Percentiles rank a stretch among this genome's conserved stretches.
These are phyloP conservation scores for Nicotiana sylvestris DNA, from an alignment of 257 asterid species.

Conservation along the genomic window DNA sequence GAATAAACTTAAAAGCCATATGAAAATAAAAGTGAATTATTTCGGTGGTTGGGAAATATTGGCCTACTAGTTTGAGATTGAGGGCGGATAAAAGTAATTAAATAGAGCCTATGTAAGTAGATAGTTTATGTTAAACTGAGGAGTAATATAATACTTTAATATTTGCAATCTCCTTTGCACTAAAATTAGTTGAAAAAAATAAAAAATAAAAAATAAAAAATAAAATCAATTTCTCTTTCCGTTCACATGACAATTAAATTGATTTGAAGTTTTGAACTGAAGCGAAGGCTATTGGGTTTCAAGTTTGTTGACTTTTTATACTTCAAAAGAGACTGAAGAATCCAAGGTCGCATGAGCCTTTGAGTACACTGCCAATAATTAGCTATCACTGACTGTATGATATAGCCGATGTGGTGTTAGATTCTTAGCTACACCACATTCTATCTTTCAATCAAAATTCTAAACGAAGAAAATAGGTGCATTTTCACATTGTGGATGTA, in stretches of 20 bases:
- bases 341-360: background rate
- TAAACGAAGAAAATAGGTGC: too few relatives aligned
- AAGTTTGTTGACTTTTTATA: slow-evolving; percentile 26
- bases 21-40: too few relatives aligned
- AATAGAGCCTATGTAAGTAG: background rate
- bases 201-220: too few relatives aligned
- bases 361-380: slow-evolving; percentile 8
- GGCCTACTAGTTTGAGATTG: too few relatives aligned
- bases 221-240: background rate
- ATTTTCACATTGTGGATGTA: too few relatives aligned
- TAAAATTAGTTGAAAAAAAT: too few relatives aligned
- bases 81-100: background rate
- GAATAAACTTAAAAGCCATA: too few relatives aligned
- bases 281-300: background rate
- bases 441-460: background rate
- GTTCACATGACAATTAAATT: background rate
- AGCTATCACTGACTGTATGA: background rate
- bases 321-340: slow-evolving; percentile 9
- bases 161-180: too few relatives aligned
- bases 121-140: background rate
- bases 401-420: too few relatives aligned
- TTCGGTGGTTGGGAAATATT: too few relatives aligned
- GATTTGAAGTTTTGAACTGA: slow-evolving; percentile 1
- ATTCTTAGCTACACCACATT: background rate
- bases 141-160: too few relatives aligned